Evolutionary conservation across 441 rosid genomes (phyloP).

Genomic region (Gossypium schwendimanii): DNA sequence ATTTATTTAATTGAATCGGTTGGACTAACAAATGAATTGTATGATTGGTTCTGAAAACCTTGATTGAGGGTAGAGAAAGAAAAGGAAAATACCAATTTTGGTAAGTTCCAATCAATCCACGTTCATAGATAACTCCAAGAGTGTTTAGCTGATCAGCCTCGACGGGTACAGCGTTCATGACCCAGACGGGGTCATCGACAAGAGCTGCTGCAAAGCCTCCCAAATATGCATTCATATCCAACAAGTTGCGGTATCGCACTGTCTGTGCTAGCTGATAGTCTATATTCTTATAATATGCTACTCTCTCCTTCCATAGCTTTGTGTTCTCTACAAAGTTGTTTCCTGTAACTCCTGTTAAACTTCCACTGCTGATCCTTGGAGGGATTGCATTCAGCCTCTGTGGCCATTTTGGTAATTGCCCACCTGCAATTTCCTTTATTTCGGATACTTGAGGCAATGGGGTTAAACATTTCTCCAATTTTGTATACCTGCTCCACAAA

Average conservation of each 20-base stretch:
- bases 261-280: conserved; percentile 38
- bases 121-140: conserved; percentile 56
- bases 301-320: conserved; percentile 44
- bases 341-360: conserved; percentile 31
- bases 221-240: conserved; percentile 56
- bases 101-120: conserved; percentile 65
- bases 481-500: conserved; percentile 40
- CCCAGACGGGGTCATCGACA: conserved; percentile 50
- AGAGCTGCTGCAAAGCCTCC: conserved; percentile 63
- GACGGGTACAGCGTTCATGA: conserved; percentile 52
- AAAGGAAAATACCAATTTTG: conserved; percentile 44
- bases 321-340: conserved; percentile 32
- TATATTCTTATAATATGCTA: conserved; percentile 38
- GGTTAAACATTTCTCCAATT: conserved; percentile 51
- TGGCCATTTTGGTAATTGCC: conserved; percentile 46
- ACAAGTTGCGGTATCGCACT: conserved; percentile 51
- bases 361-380: conserved; percentile 40
- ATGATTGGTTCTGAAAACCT: too few species aligned
- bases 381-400: conserved; percentile 44
- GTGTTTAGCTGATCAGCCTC: conserved; percentile 38
- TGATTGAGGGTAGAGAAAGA: neutral
- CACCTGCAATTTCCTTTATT: conserved; percentile 41
- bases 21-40: too few species aligned
- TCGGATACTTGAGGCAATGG: conserved; percentile 47
- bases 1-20: too few species aligned